phyloP scores from a whole-genome alignment of 208 protist genomes.

The Acanthamoeba triangularis region DNA sequence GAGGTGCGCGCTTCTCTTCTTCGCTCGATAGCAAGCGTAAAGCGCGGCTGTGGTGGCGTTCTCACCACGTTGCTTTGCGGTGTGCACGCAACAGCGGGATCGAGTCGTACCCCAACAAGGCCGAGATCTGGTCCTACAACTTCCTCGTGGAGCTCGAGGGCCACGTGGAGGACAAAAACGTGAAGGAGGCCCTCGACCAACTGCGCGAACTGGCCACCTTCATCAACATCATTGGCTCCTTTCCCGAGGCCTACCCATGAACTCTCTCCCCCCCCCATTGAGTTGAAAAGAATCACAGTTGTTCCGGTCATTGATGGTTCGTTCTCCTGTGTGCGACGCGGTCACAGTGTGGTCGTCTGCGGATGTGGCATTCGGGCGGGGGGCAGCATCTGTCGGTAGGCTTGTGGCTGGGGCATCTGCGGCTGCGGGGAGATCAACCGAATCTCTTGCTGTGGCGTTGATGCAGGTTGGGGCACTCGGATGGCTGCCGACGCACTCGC shows the following conservation, averaged over 20 bases:
- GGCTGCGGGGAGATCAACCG: background rate
- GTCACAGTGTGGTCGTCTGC: no score
- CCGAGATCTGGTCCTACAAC: conserved; percentile 63
- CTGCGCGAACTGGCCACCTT: conserved; percentile 59
- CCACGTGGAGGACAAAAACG: conserved; percentile 68
- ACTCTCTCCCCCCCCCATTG: background rate
- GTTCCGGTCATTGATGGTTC: background rate
- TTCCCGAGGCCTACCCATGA: conserved; percentile 64
- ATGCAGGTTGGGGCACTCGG: no score
- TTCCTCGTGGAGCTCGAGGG: conserved; percentile 76
- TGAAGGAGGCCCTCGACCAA: conserved; percentile 26
- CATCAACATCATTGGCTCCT: conserved; percentile 70
- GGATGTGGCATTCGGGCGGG: no score
- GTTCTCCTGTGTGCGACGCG: no score
- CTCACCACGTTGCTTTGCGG: no score
- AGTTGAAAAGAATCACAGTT: background rate
- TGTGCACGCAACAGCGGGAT: background rate
- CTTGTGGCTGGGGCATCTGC: no score
- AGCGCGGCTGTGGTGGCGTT: no score
- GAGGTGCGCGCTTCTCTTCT: background rate
- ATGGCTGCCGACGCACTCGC: no score
- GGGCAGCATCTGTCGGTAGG: no score
- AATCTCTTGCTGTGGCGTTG: no score
- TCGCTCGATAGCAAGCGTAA: background rate
- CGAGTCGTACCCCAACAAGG: conserved; percentile 73